phyloP scores from a whole-genome alignment of 1,284 basidiomycete genomes.

The Xerocomus minutiporus region DNA sequence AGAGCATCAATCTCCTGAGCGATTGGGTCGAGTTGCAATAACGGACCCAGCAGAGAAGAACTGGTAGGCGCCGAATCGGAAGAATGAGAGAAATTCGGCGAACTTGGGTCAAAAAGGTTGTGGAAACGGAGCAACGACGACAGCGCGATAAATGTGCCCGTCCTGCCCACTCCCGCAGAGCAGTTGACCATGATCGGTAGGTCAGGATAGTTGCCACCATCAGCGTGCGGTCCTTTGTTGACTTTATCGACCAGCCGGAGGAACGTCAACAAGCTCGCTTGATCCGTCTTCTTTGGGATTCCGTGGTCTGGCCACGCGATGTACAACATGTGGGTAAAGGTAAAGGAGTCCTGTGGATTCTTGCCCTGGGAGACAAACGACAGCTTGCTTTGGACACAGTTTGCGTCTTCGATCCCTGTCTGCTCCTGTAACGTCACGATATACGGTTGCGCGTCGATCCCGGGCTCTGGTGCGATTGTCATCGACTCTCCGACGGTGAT shows the following conservation, averaged over 20 bases:
- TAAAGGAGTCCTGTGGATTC: constrained; percentile 34
- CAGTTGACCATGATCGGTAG: constrained; percentile 82
- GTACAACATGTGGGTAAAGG: constrained; percentile 71
- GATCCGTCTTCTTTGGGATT: constrained; percentile 57
- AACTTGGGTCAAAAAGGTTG: constrained; percentile 39
- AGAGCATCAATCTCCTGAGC: constrained; percentile 70
- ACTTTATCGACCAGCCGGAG: constrained; percentile 53
- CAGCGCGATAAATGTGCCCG: constrained; percentile 81
- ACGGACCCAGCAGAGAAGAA: constrained; percentile 51
- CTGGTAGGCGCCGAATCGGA: constrained; percentile 26
- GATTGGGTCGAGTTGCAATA: constrained; percentile 56
- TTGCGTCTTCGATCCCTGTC: constrained; percentile 46
- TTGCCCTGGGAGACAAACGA: constrained; percentile 31
- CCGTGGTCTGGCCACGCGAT: constrained; percentile 82
- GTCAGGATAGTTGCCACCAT: constrained; percentile 40
- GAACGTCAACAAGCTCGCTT: constrained; percentile 56
- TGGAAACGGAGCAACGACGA: constrained; percentile 65
- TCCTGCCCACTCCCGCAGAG: constrained; percentile 86
- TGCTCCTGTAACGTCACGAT: constrained; percentile 51
- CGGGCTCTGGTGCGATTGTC: constrained; percentile 46
- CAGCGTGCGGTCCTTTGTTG: constrained; percentile 44
- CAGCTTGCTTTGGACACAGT: constrained; percentile 57
- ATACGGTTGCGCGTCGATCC: constrained; percentile 39
- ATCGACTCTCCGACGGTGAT: constrained; percentile 49
- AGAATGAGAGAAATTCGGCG: constrained; percentile 21